Conservation (phyloP, 345 rosid genomes). For the Limnanthes douglasii region DNA sequence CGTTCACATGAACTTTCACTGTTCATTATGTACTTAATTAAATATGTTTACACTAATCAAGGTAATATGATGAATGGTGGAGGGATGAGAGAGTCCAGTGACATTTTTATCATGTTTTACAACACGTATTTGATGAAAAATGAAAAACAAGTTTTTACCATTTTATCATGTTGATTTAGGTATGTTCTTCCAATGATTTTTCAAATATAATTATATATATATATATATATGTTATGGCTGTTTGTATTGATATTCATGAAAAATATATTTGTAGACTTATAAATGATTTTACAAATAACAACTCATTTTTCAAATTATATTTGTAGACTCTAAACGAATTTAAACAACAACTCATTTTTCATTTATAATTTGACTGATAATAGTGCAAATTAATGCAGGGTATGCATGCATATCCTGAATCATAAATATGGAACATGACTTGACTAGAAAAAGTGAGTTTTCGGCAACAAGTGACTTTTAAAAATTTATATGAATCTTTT, state of each 20-base stretch:
- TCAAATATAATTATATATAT: too few relatives aligned
- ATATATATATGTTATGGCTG: too few relatives aligned
- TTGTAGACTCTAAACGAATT: too few relatives aligned
- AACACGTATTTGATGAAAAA: constrained; percentile 39
- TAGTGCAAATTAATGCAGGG: constrained; percentile 30
- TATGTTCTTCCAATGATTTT: too few relatives aligned
- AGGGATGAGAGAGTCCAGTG: constrained; percentile 31
- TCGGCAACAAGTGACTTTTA: too few relatives aligned
- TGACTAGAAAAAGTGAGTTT: constrained; percentile 13
- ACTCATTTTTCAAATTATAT: too few relatives aligned
- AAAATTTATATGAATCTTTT: constrained; percentile 12
- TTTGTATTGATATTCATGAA: background rate
- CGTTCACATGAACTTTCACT: too few relatives aligned
- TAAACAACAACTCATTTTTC: too few relatives aligned
- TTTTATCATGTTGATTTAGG: constrained; percentile 84
- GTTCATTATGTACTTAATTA: too few relatives aligned
- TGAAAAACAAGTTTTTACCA: constrained; percentile 54
- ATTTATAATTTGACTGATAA: too few relatives aligned
- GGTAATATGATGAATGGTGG: constrained; percentile 43
- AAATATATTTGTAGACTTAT: too few relatives aligned
- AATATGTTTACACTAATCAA: constrained; percentile 19
- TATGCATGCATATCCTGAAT: constrained; percentile 15
- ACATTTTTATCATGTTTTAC: constrained; percentile 15
- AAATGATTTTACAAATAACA: too few relatives aligned
- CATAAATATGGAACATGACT: constrained; percentile 23